phyloP scores from a whole-genome alignment of 2,329 filamentous ascomycete species.

The Anthostomella pinea region DNA sequence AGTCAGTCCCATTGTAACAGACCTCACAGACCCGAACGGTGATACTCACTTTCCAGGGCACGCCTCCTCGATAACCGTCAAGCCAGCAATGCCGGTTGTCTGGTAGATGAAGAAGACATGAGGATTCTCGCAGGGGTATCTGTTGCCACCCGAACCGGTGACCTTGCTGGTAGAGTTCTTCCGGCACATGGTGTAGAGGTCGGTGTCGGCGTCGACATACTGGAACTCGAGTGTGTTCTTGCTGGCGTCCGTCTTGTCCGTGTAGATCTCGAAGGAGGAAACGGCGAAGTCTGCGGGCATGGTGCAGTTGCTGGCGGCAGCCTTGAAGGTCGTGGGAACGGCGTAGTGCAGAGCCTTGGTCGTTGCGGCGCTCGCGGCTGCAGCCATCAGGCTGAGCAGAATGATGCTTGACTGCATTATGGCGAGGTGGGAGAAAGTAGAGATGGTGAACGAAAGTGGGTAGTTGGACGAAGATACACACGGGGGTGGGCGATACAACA shows the following conservation, averaged over 20 bases:
- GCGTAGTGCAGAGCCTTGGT: constrained; percentile 26
- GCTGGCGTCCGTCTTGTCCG: constrained; percentile 17
- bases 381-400: constrained; percentile 23
- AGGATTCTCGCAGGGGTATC: constrained; percentile 25
- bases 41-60: constrained; percentile 29
- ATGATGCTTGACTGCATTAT: constrained; percentile 19
- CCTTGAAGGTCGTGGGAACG: constrained; percentile 20
- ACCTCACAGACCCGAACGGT: too few species aligned
- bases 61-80: constrained; percentile 27
- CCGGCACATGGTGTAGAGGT: constrained; percentile 26
- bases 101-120: constrained; percentile 31
- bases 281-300: constrained; percentile 26
- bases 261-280: constrained; percentile 24
- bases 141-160: constrained; percentile 19
- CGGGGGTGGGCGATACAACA: too few species aligned
- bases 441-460: not conserved
- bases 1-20: constrained; percentile 10
- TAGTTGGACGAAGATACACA: not conserved
- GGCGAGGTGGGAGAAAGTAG: not conserved
- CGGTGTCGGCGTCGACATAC: constrained; percentile 26
- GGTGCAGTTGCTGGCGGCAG: constrained; percentile 19
- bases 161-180: constrained; percentile 26
- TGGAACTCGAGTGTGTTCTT: constrained; percentile 23
- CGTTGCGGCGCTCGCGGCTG: constrained; percentile 9
- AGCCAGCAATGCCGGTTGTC: constrained; percentile 22